Evolutionary conservation across 106 monocot genomes (phyloP).

Genomic region (Posidonia australis): DNA sequence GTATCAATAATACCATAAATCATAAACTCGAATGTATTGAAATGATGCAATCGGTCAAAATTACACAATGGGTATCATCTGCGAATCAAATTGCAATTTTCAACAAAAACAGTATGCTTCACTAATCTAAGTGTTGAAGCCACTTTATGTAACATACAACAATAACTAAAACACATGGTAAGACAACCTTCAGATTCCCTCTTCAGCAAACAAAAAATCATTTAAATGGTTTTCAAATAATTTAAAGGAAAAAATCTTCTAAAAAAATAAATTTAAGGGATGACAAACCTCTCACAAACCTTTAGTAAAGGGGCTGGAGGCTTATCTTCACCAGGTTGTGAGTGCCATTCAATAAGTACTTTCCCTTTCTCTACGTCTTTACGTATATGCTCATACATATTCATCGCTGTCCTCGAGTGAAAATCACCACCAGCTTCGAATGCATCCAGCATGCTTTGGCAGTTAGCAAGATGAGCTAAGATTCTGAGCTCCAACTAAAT

Average conservation of each 20-base stretch:
- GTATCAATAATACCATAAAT: too few relatives aligned
- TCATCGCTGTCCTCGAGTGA: conserved; percentile 99
- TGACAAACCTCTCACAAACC: conserved; percentile 16
- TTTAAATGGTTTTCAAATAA: not conserved
- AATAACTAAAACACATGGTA: not conserved
- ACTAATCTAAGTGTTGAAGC: too few relatives aligned
- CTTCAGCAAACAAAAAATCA: not conserved
- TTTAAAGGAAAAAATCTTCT: not conserved
- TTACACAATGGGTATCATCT: too few relatives aligned
- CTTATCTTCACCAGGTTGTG: conserved; percentile 78
- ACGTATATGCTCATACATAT: conserved; percentile 82
- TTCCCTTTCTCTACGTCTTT: conserved; percentile 59
- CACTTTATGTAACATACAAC: too few relatives aligned
- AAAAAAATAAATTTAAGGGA: not conserved
- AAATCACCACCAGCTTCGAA: conserved; percentile 97
- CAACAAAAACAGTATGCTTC: too few relatives aligned
- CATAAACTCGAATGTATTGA: too few relatives aligned
- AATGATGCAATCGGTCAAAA: too few relatives aligned
- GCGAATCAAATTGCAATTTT: too few relatives aligned
- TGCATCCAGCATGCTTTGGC: conserved; percentile 91
- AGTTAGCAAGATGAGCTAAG: conserved; percentile 83
- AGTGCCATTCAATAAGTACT: conserved; percentile 91
- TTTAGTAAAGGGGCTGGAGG: conserved; percentile 95
- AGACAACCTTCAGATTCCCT: not conserved
- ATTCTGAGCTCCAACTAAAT: conserved; percentile 90